Evolutionary conservation across 2,329 filamentous ascomycete species (phyloP).

Genomic region (Neonectria ditissima): DNA sequence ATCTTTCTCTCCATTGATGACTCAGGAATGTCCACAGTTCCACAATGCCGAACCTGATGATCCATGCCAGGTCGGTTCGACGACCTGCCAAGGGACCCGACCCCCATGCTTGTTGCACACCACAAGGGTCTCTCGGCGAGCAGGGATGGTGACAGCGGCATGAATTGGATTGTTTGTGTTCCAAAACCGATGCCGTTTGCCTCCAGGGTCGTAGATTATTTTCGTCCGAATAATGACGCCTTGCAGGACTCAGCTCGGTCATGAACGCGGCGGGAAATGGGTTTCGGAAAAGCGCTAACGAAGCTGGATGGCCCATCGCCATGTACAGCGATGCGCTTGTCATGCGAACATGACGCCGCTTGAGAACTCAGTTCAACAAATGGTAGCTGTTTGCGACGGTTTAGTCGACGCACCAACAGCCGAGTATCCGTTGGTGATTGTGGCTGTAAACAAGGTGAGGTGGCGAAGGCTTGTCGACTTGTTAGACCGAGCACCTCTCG

Average conservation of each 20-base stretch:
- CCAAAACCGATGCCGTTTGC: conserved; percentile 1
- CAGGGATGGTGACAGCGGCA: conserved; percentile 12
- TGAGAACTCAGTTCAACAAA: conserved; percentile 4
- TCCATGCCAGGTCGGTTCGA: conserved; percentile 1
- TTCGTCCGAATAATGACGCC: conserved; percentile 20
- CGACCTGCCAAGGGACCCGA: neutral
- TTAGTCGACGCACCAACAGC: neutral
- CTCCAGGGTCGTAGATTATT: conserved; percentile 13
- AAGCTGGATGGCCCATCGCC: neutral
- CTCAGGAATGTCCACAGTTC: neutral
- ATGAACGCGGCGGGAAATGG: neutral
- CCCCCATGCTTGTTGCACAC: conserved; percentile 9
- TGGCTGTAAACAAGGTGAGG: neutral
- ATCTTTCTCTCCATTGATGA: neutral
- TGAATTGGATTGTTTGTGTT: neutral
- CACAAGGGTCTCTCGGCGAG: conserved; percentile 12
- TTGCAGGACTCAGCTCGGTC: conserved; percentile 2
- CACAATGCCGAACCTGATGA: conserved; percentile 5
- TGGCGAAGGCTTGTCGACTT: neutral
- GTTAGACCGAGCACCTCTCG: neutral
- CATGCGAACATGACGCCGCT: conserved; percentile 6
- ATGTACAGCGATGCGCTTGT: neutral
- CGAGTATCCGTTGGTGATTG: neutral
- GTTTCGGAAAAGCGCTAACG: neutral
- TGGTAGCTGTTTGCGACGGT: neutral